Base-by-base conservation (phyloP, 140 eudicot species). In the Ambrosia hybrid region DNA sequence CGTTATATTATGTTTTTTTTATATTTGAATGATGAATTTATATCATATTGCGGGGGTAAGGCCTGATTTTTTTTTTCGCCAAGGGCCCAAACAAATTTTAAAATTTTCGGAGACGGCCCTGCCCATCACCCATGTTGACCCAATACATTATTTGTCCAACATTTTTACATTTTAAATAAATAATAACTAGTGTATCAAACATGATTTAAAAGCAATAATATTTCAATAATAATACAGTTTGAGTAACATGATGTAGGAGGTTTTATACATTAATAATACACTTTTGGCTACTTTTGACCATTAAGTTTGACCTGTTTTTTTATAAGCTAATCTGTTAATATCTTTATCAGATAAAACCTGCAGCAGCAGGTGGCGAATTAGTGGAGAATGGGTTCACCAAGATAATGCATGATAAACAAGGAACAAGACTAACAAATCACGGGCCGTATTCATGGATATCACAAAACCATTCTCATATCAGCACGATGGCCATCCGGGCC, bases 401-500 rank as follows among this genome's bases (percentile, higher is more conserved):
- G 52, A 65, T 62, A 51, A 93, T 93, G 99, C 96, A 90, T 16
- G 96, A 88, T 63, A 90, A 93, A 57, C 99, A 93, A 79, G 83
- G 81, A 87, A 83, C 75, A 69, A 67, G 76, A 81, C 65, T 6
- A 93, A 90, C 74, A 76, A 80, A 61, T 87, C 97, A 2, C 80
- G 83, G 41, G 60, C 79, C 75, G 78, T 53, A 26, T 76, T 90
- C 15, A 88, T 93, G 97, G 99, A 93, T 56, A 90, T 93, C 55
- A 93, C 99, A 0, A 80, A 83, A 76, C 83, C 85, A 41, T 93
- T 90, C 64, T 67, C 84, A 2, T 93, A 93, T 67, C 82, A 97
- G 49, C 99, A 88, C 14, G 99, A 93, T 56, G 99, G 99, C 66
- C 99, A 93, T 76, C 98, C 99, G 12, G 99, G 99, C 15, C 97